These are phyloP conservation scores for Phytophthora brassicae DNA, from an alignment of 352 stramenopile genomes.

Conservation along the genomic window DNA sequence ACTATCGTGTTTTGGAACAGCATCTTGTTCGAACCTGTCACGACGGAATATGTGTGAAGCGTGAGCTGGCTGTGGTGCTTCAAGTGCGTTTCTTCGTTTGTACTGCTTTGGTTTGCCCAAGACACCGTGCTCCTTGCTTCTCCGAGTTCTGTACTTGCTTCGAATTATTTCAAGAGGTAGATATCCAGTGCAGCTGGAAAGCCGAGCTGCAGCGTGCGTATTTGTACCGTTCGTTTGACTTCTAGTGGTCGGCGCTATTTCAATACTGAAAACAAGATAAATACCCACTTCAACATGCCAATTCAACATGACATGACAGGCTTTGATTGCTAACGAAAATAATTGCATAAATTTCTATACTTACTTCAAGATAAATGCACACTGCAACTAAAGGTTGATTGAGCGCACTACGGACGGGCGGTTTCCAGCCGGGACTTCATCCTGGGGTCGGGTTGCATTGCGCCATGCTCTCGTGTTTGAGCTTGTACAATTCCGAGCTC, in stretches of 20 bases:
- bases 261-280: conserved; percentile 6
- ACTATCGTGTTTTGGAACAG: conserved; percentile 13
- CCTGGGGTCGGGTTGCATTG: background rate
- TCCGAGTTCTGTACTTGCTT: background rate
- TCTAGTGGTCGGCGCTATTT: too few relatives aligned
- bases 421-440: background rate
- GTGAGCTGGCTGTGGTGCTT: background rate
- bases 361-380: conserved; percentile 6
- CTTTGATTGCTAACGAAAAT: background rate
- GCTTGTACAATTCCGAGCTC: conserved; percentile 7
- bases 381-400: conserved; percentile 1
- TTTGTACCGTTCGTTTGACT: background rate
- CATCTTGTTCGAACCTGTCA: conserved; percentile 1
- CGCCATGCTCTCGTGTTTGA: background rate
- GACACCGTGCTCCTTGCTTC: background rate
- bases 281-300: conserved; percentile 8
- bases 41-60: conserved; percentile 1
- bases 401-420: background rate
- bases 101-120: background rate
- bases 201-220: background rate
- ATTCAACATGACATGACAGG: too few relatives aligned
- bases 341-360: conserved; percentile 1
- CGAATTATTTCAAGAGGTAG: background rate
- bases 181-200: conserved; percentile 1
- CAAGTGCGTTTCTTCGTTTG: background rate